phyloP scores from a whole-genome alignment of 257 asterid genomes.

The Lavandula angustifolia region DNA sequence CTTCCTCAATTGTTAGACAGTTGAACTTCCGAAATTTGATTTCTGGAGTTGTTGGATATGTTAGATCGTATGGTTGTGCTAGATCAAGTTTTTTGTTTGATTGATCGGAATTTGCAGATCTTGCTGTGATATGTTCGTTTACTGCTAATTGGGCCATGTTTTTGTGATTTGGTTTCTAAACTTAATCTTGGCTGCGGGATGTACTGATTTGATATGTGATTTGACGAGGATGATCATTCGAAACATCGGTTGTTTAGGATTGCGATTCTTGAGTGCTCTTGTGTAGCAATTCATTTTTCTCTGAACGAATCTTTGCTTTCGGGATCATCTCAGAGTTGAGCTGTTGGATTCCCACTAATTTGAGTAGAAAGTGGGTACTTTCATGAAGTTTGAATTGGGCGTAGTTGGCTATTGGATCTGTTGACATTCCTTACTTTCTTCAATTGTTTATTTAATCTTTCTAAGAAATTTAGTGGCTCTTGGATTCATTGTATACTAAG shows the following conservation, averaged over 20 bases:
- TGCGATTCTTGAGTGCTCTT: too few species aligned
- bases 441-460: too few species aligned
- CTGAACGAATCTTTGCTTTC: slow-evolving; percentile 6
- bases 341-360: slow-evolving; percentile 14
- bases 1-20: slow-evolving; percentile 7
- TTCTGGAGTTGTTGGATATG: too few species aligned
- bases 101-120: too few species aligned
- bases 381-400: too few species aligned
- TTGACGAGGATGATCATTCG: not conserved
- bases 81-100: too few species aligned
- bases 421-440: too few species aligned
- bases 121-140: slow-evolving; percentile 1
- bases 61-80: slow-evolving; percentile 24
- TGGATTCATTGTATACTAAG: not conserved
- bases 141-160: too few species aligned
- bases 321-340: slow-evolving; percentile 11
- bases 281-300: not conserved
- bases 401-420: too few species aligned
- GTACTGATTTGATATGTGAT: slow-evolving; percentile 27
- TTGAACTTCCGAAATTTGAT: too few species aligned
- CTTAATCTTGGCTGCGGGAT: slow-evolving; percentile 3
- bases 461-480: not conserved
- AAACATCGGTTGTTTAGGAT: slow-evolving; percentile 1
- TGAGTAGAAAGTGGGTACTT: not conserved
- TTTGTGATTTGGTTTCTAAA: not conserved